A percentile compares a stretch with the other conserved stretches of the same genome.
Conservation (phyloP, 148 eudicot genomes). For the Nyssa sinensis region DNA sequence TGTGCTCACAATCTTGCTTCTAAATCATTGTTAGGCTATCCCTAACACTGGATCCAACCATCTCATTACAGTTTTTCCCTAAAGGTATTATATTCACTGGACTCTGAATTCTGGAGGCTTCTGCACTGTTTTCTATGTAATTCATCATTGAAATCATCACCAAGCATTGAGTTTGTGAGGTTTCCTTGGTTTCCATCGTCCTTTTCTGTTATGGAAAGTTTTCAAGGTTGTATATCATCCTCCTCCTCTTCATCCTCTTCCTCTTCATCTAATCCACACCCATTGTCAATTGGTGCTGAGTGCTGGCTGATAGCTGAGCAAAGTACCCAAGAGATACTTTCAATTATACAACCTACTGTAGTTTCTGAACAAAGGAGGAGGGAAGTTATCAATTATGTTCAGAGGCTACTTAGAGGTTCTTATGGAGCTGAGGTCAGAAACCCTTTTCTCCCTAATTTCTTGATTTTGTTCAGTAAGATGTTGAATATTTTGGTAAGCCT, state of each 20-base stretch:
- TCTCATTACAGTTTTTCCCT: background rate
- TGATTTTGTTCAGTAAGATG: background rate
- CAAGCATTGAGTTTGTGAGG: conserved; percentile 20
- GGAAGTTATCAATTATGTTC: conserved; percentile 36
- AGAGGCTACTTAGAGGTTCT: conserved; percentile 28
- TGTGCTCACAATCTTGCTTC: background rate
- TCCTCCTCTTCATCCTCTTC: conserved; percentile 21
- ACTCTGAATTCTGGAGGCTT: background rate
- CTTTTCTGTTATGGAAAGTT: conserved; percentile 6
- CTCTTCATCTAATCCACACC: conserved; percentile 11
- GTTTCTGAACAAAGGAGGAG: conserved; percentile 36
- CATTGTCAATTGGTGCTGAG: conserved; percentile 22
- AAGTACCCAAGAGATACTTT: conserved; percentile 26
- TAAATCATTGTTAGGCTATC: background rate
- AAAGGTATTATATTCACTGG: background rate
- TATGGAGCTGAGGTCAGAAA: conserved; percentile 33
- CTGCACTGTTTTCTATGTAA: background rate
- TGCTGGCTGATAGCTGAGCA: conserved; percentile 34
- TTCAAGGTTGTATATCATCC: conserved; percentile 8
- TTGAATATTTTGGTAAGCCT: background rate
- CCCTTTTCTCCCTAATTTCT: background rate
- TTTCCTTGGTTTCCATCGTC: conserved; percentile 13
- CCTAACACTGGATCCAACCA: background rate
- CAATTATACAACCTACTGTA: conserved; percentile 30
- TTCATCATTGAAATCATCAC: background rate